Base-by-base conservation (phyloP, 2,329 filamentous ascomycete species). In the Cytospora schulzeri region DNA sequence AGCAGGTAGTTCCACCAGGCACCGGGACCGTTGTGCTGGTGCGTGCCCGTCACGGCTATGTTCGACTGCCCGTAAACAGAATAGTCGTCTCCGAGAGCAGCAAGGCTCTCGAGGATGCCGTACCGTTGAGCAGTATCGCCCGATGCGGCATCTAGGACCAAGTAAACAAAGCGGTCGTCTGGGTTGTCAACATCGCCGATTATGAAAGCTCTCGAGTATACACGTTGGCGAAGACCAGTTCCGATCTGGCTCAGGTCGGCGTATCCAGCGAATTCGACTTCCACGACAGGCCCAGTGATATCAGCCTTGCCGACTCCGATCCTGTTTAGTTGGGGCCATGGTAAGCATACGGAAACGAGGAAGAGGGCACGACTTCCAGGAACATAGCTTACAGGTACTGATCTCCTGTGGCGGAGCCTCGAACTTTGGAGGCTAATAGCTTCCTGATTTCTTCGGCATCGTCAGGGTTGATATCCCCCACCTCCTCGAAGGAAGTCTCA, bases 1-100 rank as follows among this genome's bases (percentile, higher is more conserved):
- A 97, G 82, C 12, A 98, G 83, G 73, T 97, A 98, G 77, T 98
- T 98, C 74, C 96, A 82, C 92, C 93, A 98, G 7, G 91, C 94
- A 2, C 91, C 94, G 0, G 94, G 93, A 0, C 93, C 94, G 28
- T 93, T 89, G 77, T 98, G 94, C 29, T 91, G 95, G 76, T 98
- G 94, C 0, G 94, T 98, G 61, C 93, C 94, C 0, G 92, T 96
- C 26, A 98, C 85, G 38, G 94, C 94, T 41, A 97, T 79, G 72
- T 97, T 98, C 70, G 91, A 84, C 71, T 91, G 85, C 55, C 83
- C 86, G 76, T 97, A 98, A 31, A 89, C 78, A 1, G 85, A 80
- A 74, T 93, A 97, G 3, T 90, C 88, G 19, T 81, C 76, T 0
- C 93, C 94, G 9, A 96, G 78, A 0, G 79, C 81, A 48, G 82